Evolutionary conservation across 257 asterid genomes (phyloP).

Genomic region (Anisodus acutangulus): DNA sequence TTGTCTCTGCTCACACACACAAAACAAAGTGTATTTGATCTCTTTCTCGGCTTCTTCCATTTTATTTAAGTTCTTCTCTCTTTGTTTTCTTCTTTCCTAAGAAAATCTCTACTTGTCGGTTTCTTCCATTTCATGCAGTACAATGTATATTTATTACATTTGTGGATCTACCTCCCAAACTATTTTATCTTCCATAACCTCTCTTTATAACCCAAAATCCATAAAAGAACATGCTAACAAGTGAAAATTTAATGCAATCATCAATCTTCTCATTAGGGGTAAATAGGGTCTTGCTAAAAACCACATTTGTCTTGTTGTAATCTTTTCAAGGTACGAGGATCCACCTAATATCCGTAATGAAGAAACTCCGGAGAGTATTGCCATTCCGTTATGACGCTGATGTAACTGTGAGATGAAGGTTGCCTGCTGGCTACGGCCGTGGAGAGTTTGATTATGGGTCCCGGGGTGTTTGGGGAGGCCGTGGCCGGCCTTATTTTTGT

Average conservation of each 20-base stretch:
- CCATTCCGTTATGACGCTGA: constrained; percentile 64
- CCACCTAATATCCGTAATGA: background rate
- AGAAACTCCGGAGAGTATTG: constrained; percentile 62
- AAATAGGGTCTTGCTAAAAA: no score
- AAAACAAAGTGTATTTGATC: no score
- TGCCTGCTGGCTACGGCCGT: constrained; percentile 42
- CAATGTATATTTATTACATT: background rate
- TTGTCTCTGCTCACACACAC: no score
- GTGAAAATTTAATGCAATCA: background rate
- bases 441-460: constrained; percentile 32
- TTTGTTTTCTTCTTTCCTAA: no score
- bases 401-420: constrained; percentile 55
- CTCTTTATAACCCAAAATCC: constrained; percentile 5
- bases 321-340: constrained; percentile 32
- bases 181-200: background rate
- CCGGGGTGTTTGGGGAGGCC: constrained; percentile 41
- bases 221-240: no score
- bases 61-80: no score
- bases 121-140: no score
- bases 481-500: constrained; percentile 45
- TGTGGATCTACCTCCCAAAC: background rate
- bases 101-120: no score
- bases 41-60: no score
- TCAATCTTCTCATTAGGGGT: background rate
- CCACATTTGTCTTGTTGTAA: constrained; percentile 32